phyloP scores from a whole-genome alignment of 2,329 filamentous ascomycete species.

The Xylariaceae sp. region DNA sequence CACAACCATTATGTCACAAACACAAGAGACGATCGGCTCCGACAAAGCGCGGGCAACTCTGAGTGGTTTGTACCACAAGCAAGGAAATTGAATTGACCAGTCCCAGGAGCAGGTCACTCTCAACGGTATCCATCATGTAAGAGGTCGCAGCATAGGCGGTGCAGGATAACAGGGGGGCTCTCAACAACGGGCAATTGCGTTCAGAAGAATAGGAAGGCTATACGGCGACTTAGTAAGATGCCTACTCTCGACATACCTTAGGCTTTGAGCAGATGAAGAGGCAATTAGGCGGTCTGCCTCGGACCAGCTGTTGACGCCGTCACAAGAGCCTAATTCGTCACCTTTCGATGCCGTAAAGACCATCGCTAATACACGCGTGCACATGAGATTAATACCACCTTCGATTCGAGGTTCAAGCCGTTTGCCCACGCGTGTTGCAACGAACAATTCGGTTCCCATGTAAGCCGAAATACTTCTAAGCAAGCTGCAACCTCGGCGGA shows the following conservation, averaged over 20 bases:
- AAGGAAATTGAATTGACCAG: not conserved
- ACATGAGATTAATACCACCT: slow-evolving; percentile 28
- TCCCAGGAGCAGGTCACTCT: slow-evolving; percentile 30
- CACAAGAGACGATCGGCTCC: slow-evolving; percentile 33
- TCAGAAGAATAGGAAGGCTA: slow-evolving; percentile 39
- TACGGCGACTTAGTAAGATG: slow-evolving; percentile 39
- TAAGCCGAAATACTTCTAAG: slow-evolving; percentile 22
- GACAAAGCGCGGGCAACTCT: slow-evolving; percentile 12
- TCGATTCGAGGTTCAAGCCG: slow-evolving; percentile 32
- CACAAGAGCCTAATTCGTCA: slow-evolving; percentile 15
- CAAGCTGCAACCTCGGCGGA: slow-evolving; percentile 16
- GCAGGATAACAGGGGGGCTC: slow-evolving; percentile 39
- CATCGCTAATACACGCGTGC: slow-evolving; percentile 1
- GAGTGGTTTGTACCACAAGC: slow-evolving; percentile 9
- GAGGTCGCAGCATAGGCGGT: slow-evolving; percentile 32
- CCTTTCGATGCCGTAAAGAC: slow-evolving; percentile 7
- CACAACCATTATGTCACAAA: slow-evolving; percentile 41
- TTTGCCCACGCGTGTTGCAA: slow-evolving; percentile 20
- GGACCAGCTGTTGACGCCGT: slow-evolving; percentile 28
- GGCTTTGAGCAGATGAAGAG: too few relatives aligned
- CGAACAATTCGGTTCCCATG: slow-evolving; percentile 7
- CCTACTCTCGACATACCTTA: slow-evolving; percentile 27
- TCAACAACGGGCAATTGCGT: slow-evolving; percentile 44
- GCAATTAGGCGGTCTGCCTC: slow-evolving; percentile 14
- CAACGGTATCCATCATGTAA: slow-evolving; percentile 40